Percentiles rank a stretch among this genome's conserved stretches.
Conservation (phyloP, 495 filamentous ascomycete genomes). For the Ramalina peruviana region DNA sequence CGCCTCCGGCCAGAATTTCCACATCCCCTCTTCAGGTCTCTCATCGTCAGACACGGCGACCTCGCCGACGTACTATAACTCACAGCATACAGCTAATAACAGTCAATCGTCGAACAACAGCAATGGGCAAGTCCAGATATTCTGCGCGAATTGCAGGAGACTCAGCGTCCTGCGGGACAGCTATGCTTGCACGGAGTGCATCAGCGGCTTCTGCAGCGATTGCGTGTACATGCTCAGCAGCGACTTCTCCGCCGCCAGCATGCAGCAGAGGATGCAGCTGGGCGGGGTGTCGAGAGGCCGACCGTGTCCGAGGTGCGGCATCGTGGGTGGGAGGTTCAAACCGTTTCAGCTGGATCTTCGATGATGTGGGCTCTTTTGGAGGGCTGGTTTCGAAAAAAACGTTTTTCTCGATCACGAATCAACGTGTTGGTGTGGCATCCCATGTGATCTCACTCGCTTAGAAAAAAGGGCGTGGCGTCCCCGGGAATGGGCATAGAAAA, state of each 20-base stretch:
- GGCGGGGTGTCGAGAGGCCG: conserved; percentile 23
- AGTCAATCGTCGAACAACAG: conserved; percentile 11
- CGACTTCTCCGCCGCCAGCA: conserved; percentile 21
- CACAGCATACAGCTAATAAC: neutral
- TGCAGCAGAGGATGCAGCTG: neutral
- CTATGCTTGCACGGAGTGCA: conserved; percentile 88
- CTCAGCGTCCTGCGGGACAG: conserved; percentile 61
- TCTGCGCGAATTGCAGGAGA: conserved; percentile 70
- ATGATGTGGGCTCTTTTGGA: conserved; percentile 16
- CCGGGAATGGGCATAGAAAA: too few species aligned
- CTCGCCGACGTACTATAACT: conserved; percentile 27
- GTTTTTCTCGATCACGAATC: too few species aligned
- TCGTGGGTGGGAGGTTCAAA: conserved; percentile 38
- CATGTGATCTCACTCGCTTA: too few species aligned
- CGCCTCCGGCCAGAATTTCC: conserved; percentile 48
- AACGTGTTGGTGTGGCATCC: too few species aligned
- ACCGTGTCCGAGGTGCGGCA: conserved; percentile 38
- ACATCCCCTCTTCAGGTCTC: conserved; percentile 37
- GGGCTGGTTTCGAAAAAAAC: too few species aligned
- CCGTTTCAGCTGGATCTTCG: conserved; percentile 40
- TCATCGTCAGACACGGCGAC: conserved; percentile 36
- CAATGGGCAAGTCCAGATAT: conserved; percentile 59
- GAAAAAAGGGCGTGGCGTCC: too few species aligned
- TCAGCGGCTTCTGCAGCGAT: conserved; percentile 75
- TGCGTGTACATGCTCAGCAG: conserved; percentile 68